Percentiles rank a stretch among this genome's conserved stretches.
Evolutionary conservation across 2,329 filamentous ascomycete species (phyloP).

Genomic region (Ceratocystis cubensis): DNA sequence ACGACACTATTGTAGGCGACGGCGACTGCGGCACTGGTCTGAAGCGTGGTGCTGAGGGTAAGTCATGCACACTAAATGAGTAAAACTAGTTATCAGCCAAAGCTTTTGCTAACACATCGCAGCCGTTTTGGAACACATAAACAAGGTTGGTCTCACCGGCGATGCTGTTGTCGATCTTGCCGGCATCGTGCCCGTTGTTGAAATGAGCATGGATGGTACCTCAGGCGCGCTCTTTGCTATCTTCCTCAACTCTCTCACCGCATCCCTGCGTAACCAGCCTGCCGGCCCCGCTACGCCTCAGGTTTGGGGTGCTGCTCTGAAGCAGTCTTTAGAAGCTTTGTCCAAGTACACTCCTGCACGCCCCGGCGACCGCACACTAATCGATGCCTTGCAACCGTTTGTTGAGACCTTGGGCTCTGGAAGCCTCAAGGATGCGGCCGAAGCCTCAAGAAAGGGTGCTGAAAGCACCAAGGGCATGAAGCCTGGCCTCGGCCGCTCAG

Average conservation of each 20-base stretch:
- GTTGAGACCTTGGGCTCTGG: conserved; percentile 57
- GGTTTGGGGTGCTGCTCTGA: conserved; percentile 52
- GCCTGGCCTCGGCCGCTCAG: conserved; percentile 59
- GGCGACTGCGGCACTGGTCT: conserved; percentile 82
- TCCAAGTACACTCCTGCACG: conserved; percentile 78
- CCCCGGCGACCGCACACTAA: conserved; percentile 76
- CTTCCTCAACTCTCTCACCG: conserved; percentile 74
- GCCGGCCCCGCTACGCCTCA: conserved; percentile 32
- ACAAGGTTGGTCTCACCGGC: conserved; percentile 34
- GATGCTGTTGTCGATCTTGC: conserved; percentile 43
- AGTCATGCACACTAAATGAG: conserved; percentile 20
- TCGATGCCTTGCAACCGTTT: conserved; percentile 85
- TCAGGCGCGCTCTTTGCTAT: conserved; percentile 58
- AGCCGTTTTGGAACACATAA: conserved; percentile 43
- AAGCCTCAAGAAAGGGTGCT: conserved; percentile 61
- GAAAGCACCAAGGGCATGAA: conserved; percentile 85
- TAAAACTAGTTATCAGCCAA: background rate
- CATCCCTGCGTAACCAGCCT: conserved; percentile 39
- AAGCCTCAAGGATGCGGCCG: conserved; percentile 58
- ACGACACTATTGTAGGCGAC: conserved; percentile 75
- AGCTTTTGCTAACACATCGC: conserved; percentile 23
- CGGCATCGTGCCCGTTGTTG: conserved; percentile 41
- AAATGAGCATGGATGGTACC: conserved; percentile 49
- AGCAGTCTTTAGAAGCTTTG: conserved; percentile 57
- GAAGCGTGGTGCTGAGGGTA: conserved; percentile 71